Evolutionary conservation across 164 flowering plant species (phyloP).

Genomic region (Warburgia ugandensis): DNA sequence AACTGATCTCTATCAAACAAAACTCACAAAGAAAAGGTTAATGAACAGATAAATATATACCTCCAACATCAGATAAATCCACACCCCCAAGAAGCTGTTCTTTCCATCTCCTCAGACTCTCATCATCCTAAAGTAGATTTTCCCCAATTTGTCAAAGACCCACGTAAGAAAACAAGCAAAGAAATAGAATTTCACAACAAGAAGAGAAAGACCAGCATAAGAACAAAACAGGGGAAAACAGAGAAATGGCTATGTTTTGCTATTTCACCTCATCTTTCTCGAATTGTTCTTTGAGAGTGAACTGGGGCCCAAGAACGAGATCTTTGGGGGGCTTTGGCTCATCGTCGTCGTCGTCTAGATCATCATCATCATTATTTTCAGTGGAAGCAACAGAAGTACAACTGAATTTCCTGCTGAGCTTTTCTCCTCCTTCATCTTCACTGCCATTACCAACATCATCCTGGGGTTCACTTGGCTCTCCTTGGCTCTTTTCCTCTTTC

Average conservation of each 20-base stretch:
- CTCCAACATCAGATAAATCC: constrained; percentile 38
- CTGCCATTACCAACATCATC: not conserved
- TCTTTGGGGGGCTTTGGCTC: constrained; percentile 6
- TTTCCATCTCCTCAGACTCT: constrained; percentile 48
- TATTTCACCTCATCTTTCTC: constrained; percentile 39
- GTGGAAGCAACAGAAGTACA: constrained; percentile 10
- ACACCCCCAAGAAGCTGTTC: constrained; percentile 48
- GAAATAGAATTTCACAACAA: not conserved
- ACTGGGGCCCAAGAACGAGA: constrained; percentile 34
- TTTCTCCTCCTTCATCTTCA: constrained; percentile 4
- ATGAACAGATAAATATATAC: constrained; percentile 10
- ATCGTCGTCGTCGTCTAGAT: constrained; percentile 22
- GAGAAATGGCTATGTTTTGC: not conserved
- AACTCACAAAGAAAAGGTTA: not conserved
- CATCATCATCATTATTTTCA: constrained; percentile 14
- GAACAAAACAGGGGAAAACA: not conserved
- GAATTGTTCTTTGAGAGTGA: constrained; percentile 41
- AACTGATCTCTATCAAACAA: not conserved
- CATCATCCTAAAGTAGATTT: constrained; percentile 28
- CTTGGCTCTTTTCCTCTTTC: constrained; percentile 13
- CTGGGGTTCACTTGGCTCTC: constrained; percentile 7
- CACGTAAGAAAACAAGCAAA: not conserved
- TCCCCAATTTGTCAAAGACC: not conserved
- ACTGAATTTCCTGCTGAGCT: constrained; percentile 16
- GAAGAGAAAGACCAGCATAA: not conserved